These are phyloP conservation scores for Magnaporthiopsis rhizophila DNA, from an alignment of 2,329 filamentous ascomycete species.

Conservation along the genomic window DNA sequence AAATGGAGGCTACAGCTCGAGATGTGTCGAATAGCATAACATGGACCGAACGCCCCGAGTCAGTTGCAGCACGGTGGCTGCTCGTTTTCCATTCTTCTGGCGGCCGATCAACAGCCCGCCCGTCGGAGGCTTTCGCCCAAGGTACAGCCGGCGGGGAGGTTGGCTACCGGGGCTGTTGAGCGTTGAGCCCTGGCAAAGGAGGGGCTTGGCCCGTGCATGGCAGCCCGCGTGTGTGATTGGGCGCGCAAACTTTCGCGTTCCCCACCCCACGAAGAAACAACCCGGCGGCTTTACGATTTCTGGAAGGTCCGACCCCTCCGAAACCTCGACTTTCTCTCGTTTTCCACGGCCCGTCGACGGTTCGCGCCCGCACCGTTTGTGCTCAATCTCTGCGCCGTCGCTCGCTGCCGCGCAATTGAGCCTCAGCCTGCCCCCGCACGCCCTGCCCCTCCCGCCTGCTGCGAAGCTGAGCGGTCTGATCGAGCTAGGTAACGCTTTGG, in stretches of 20 bases:
- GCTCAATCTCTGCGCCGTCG: neutral
- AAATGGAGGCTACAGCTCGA: neutral
- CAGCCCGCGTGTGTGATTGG: neutral
- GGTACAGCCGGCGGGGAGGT: neutral
- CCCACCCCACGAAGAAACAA: conserved; percentile 3
- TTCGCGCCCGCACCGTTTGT: neutral
- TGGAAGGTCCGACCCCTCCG: conserved; percentile 6
- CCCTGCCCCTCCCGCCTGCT: neutral
- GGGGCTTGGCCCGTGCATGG: neutral
- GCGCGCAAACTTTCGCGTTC: neutral
- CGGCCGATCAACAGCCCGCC: neutral
- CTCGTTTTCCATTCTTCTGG: neutral
- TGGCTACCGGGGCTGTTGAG: neutral
- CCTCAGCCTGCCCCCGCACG: neutral
- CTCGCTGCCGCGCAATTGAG: neutral
- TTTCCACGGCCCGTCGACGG: neutral
- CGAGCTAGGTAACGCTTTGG: neutral
- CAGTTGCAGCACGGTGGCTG: neutral
- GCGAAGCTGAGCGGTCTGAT: neutral
- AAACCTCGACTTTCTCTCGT: neutral
- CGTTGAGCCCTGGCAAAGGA: neutral
- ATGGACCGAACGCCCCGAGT: neutral
- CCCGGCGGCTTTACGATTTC: conserved; percentile 6
- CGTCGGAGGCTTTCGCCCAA: neutral
- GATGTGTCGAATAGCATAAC: neutral